Conservation (phyloP, 208 protist genomes). For the Trypanosoma scelopori region DNA sequence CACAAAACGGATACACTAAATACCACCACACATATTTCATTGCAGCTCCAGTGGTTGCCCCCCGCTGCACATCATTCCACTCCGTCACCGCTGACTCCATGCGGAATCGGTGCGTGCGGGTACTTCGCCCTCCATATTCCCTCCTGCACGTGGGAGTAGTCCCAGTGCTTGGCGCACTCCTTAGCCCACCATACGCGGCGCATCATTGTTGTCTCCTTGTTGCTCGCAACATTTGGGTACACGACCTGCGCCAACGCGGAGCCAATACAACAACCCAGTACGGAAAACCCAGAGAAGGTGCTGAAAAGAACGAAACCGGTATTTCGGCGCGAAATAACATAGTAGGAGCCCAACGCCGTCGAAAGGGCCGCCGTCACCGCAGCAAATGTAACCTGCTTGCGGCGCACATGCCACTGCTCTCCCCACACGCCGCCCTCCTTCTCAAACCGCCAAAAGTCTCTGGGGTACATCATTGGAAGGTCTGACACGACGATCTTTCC, state of each 20-base stretch:
- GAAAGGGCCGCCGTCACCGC: constrained; percentile 31
- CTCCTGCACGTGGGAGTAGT: constrained; percentile 79
- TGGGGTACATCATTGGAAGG: constrained; percentile 87
- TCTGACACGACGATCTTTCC: constrained; percentile 78
- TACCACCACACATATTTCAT: no score
- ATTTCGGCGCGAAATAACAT: constrained; percentile 70
- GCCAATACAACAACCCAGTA: constrained; percentile 82
- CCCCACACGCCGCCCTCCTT: constrained; percentile 84
- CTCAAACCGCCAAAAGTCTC: constrained; percentile 83
- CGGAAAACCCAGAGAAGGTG: constrained; percentile 77
- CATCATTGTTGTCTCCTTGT: constrained; percentile 91
- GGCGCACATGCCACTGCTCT: constrained; percentile 70
- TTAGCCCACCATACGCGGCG: constrained; percentile 92
- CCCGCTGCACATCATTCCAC: no score
- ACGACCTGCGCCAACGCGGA: constrained; percentile 59
- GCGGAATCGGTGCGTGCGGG: constrained; percentile 55
- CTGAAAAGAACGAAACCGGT: constrained; percentile 81
- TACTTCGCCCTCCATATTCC: constrained; percentile 62
- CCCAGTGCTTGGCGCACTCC: constrained; percentile 90
- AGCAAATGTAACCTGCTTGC: constrained; percentile 78
- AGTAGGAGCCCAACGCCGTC: constrained; percentile 59
- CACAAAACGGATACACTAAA: not conserved
- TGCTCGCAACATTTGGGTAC: constrained; percentile 81
- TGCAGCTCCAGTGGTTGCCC: no score
- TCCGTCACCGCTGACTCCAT: constrained; percentile 22